Conservation (phyloP, 768 basidiomycete genomes). For the Leccinum rimulosum region DNA sequence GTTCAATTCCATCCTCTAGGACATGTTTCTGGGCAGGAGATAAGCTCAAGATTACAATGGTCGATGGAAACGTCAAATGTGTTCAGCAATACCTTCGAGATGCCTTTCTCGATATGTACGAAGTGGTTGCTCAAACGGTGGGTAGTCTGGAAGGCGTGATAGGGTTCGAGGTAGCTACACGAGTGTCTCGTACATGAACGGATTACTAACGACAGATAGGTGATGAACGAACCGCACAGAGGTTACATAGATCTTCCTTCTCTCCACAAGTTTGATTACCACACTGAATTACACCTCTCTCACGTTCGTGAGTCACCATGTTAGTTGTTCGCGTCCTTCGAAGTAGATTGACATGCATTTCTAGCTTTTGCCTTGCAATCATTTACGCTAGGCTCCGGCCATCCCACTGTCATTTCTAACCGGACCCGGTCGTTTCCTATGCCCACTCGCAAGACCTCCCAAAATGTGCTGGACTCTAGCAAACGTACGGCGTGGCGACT, state of each 20-base stretch:
- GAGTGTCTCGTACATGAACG: neutral
- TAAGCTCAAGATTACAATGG: slow-evolving; percentile 54
- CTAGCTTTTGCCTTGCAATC: slow-evolving; percentile 82
- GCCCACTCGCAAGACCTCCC: slow-evolving; percentile 68
- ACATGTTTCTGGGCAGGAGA: slow-evolving; percentile 95
- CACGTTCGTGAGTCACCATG: slow-evolving; percentile 58
- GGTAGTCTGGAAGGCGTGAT: slow-evolving; percentile 76
- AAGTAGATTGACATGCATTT: neutral
- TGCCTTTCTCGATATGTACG: slow-evolving; percentile 77
- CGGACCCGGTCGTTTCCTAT: slow-evolving; percentile 89
- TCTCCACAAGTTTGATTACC: slow-evolving; percentile 87
- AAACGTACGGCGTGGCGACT: slow-evolving; percentile 64
- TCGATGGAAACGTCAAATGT: slow-evolving; percentile 49
- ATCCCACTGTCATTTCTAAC: slow-evolving; percentile 72
- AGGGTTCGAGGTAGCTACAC: slow-evolving; percentile 75
- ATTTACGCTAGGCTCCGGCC: slow-evolving; percentile 88
- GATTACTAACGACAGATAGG: slow-evolving; percentile 40
- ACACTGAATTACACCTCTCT: slow-evolving; percentile 87
- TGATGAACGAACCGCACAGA: slow-evolving; percentile 93
- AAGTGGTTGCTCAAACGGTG: slow-evolving; percentile 60
- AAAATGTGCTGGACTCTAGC: slow-evolving; percentile 56
- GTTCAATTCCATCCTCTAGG: slow-evolving; percentile 36
- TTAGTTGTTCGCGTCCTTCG: neutral
- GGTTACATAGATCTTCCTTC: slow-evolving; percentile 86
- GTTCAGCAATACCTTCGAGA: slow-evolving; percentile 84